A percentile compares a stretch with the other conserved stretches of the same genome.
phyloP scores from a whole-genome alignment of 805 yeast species.

The Candida hispaniensis region DNA sequence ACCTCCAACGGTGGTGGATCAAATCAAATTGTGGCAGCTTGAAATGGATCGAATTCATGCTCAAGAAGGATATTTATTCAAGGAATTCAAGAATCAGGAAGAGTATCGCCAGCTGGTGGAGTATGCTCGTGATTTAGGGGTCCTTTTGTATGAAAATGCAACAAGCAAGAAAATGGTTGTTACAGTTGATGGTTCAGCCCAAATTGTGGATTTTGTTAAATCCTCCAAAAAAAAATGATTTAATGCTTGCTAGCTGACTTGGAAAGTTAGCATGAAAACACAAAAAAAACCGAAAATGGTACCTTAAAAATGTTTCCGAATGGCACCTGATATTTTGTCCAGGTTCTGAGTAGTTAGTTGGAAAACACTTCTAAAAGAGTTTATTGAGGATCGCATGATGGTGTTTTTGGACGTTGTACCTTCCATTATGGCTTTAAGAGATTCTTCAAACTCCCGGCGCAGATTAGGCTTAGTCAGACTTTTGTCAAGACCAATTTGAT shows the following conservation, averaged over 20 bases:
- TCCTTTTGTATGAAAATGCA: conserved; percentile 75
- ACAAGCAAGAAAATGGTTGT: conserved; percentile 68
- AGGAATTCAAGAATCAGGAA: conserved; percentile 66
- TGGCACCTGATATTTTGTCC: too few species aligned
- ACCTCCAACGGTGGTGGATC: conserved; percentile 97
- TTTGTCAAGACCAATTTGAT: conserved; percentile 59
- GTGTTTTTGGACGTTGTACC: too few species aligned
- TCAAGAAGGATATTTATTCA: conserved; percentile 76
- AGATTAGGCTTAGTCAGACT: conserved; percentile 83
- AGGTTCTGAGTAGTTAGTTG: too few species aligned
- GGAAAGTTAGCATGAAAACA: too few species aligned
- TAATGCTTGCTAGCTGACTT: too few species aligned
- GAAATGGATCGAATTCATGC: conserved; percentile 87
- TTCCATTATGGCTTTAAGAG: too few species aligned
- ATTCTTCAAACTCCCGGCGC: conserved; percentile 67
- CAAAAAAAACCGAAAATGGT: too few species aligned
- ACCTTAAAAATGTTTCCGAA: too few species aligned
- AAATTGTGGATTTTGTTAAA: conserved; percentile 87
- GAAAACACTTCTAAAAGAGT: too few species aligned
- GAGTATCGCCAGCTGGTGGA: conserved; percentile 64
- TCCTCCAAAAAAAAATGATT: too few species aligned
- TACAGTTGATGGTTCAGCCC: conserved; percentile 73
- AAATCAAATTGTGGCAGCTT: conserved; percentile 89
- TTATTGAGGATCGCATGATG: too few species aligned
- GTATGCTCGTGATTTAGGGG: conserved; percentile 88